These are phyloP conservation scores for Grigorovia transvaalensis DNA, from an alignment of 805 yeast genomes.

Conservation along the genomic window DNA sequence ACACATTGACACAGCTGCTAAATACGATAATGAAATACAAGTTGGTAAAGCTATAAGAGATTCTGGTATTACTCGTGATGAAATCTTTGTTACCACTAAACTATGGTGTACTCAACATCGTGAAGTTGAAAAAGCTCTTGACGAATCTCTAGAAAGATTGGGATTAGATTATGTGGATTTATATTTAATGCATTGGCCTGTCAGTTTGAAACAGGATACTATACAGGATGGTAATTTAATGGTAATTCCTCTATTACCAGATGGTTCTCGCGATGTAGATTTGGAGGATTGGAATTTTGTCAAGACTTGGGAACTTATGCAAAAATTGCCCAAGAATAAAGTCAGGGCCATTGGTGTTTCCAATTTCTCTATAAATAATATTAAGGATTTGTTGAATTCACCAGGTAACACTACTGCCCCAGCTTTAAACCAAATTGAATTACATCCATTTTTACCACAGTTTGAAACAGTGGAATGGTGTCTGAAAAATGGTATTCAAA, in stretches of 20 bases:
- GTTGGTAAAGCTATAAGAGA: conserved; percentile 50
- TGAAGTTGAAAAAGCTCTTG: conserved; percentile 42
- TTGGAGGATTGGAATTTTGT: conserved; percentile 32
- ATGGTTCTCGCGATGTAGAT: conserved; percentile 33
- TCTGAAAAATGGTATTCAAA: conserved; percentile 39
- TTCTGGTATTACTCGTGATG: conserved; percentile 52
- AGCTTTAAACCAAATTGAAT: conserved; percentile 64
- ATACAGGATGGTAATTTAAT: conserved; percentile 28
- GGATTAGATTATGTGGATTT: conserved; percentile 70
- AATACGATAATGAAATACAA: conserved; percentile 54
- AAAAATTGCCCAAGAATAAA: conserved; percentile 41
- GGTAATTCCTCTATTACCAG: conserved; percentile 29
- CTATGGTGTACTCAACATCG: conserved; percentile 47
- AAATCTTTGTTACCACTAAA: conserved; percentile 63
- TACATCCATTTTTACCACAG: conserved; percentile 66
- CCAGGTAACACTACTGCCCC: conserved; percentile 48
- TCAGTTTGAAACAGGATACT: conserved; percentile 37
- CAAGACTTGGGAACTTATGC: conserved; percentile 56
- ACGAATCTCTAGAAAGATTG: conserved; percentile 49
- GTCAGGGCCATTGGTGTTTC: conserved; percentile 68
- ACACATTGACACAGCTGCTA: conserved; percentile 71
- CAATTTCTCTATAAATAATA: conserved; percentile 48
- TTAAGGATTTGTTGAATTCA: conserved; percentile 39
- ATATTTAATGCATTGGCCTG: conserved; percentile 79
- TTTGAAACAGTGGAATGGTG: conserved; percentile 44